phyloP scores from a whole-genome alignment of 2,329 filamentous ascomycete species.

The Rhynchosporium secalis region DNA sequence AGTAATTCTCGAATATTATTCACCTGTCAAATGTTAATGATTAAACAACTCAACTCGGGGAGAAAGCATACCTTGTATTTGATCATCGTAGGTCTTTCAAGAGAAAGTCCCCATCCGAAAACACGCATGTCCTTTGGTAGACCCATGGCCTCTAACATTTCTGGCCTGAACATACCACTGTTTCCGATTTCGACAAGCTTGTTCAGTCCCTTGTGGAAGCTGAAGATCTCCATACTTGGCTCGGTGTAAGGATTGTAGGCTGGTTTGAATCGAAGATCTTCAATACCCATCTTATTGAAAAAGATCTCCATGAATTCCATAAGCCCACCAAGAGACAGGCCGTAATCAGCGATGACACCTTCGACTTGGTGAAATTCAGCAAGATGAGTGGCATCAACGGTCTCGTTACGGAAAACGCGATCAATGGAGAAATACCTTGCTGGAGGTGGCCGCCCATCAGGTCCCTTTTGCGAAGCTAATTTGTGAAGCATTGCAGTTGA shows the following conservation, averaged over 20 bases:
- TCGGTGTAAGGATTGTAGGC: conserved; percentile 96
- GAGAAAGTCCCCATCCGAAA: conserved; percentile 87
- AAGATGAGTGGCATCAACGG: conserved; percentile 93
- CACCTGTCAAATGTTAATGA: conserved; percentile 46
- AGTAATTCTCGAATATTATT: conserved; percentile 56
- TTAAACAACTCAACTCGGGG: neutral
- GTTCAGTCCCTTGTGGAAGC: conserved; percentile 82
- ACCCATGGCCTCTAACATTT: conserved; percentile 96
- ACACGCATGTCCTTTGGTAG: conserved; percentile 88
- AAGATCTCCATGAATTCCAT: conserved; percentile 96
- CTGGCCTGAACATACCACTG: conserved; percentile 96
- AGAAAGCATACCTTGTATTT: conserved; percentile 39
- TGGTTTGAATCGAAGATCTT: conserved; percentile 88
- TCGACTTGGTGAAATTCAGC: conserved; percentile 99
- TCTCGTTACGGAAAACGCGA: conserved; percentile 96
- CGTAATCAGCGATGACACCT: conserved; percentile 96
- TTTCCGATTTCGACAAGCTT: conserved; percentile 98
- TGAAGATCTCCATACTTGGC: conserved; percentile 97
- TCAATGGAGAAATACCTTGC: conserved; percentile 99
- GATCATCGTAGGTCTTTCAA: conserved; percentile 91
- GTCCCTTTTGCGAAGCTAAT: conserved; percentile 77
- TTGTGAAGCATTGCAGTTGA: conserved; percentile 90
- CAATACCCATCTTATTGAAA: conserved; percentile 94
- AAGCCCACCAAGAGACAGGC: conserved; percentile 84
- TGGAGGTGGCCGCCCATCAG: conserved; percentile 61